Conservation (phyloP, 768 basidiomycete species). For the Suillus sp. region DNA sequence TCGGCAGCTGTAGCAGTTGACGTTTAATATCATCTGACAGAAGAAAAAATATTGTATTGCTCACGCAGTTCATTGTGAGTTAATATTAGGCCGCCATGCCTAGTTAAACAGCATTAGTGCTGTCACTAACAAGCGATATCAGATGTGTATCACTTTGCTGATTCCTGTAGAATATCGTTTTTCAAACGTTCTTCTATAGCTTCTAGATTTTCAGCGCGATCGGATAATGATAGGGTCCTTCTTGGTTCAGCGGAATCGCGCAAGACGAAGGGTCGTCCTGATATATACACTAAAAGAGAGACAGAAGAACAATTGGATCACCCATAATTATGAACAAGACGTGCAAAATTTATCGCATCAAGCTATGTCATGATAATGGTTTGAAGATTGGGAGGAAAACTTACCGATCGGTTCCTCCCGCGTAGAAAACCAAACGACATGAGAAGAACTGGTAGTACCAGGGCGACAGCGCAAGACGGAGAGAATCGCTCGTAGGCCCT, state of each 20-base stretch:
- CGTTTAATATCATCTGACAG: constrained; percentile 17
- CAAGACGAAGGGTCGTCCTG: constrained; percentile 90
- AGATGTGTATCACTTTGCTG: constrained; percentile 52
- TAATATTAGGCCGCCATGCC: constrained; percentile 87
- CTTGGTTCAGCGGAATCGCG: constrained; percentile 85
- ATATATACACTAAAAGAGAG: constrained; percentile 68
- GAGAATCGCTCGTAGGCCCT: constrained; percentile 88
- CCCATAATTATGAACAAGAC: constrained; percentile 8
- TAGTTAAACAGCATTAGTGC: constrained; percentile 31
- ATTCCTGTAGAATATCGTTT: constrained; percentile 88
- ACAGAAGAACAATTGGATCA: constrained; percentile 15
- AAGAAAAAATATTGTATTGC: constrained; percentile 17
- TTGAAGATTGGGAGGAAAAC: constrained; percentile 26
- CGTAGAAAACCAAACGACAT: constrained; percentile 95
- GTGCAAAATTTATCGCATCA: not conserved
- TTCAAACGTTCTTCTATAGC: constrained; percentile 89
- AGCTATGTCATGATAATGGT: not conserved
- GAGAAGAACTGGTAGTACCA: constrained; percentile 59
- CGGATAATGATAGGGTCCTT: constrained; percentile 76
- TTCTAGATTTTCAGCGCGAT: constrained; percentile 94
- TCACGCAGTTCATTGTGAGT: constrained; percentile 92
- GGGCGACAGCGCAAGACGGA: constrained; percentile 81
- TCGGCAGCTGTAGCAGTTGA: constrained; percentile 44
- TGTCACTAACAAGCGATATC: not conserved
- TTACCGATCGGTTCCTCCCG: constrained; percentile 92